Evolutionary conservation across 2,329 filamentous ascomycete genomes (phyloP).

Genomic region (Botryosphaeria agaves): DNA sequence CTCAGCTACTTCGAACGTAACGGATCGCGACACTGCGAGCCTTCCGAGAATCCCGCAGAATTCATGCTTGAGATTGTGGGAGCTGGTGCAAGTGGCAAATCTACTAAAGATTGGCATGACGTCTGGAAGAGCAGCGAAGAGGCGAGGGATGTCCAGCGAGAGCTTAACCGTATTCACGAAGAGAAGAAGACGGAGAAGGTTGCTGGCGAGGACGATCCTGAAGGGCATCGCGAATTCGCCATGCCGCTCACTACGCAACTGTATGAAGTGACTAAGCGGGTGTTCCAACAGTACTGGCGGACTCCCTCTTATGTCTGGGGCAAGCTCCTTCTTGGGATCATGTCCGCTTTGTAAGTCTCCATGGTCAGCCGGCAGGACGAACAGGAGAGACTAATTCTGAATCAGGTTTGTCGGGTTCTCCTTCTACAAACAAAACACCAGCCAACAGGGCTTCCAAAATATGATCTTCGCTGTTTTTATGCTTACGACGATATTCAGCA

Average conservation of each 20-base stretch:
- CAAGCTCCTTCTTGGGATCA: constrained; percentile 50
- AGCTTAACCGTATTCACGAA: constrained; percentile 27
- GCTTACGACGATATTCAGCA: constrained; percentile 62
- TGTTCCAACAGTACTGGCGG: constrained; percentile 87
- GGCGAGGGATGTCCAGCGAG: constrained; percentile 23
- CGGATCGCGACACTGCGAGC: constrained; percentile 46
- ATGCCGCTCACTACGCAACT: constrained; percentile 56
- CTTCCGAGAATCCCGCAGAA: constrained; percentile 62
- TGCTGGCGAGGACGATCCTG: constrained; percentile 27
- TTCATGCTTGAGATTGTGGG: constrained; percentile 52
- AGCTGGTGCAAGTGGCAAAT: constrained; percentile 30
- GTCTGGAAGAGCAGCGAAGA: constrained; percentile 31
- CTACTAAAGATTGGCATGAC: constrained; percentile 32
- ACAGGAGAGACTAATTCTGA: constrained; percentile 15
- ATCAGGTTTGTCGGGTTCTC: constrained; percentile 60
- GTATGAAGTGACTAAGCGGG: constrained; percentile 48
- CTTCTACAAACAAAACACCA: constrained; percentile 56
- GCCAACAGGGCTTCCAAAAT: constrained; percentile 65
- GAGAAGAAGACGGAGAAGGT: constrained; percentile 21
- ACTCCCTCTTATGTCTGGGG: constrained; percentile 80
- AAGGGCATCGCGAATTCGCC: constrained; percentile 60
- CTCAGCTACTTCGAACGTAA: constrained; percentile 63
- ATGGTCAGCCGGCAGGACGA: constrained; percentile 1
- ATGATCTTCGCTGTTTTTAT: constrained; percentile 80
- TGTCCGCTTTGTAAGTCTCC: constrained; percentile 25